Conservation (phyloP, 148 eudicot species). For the Chenopodium formosanum region DNA sequence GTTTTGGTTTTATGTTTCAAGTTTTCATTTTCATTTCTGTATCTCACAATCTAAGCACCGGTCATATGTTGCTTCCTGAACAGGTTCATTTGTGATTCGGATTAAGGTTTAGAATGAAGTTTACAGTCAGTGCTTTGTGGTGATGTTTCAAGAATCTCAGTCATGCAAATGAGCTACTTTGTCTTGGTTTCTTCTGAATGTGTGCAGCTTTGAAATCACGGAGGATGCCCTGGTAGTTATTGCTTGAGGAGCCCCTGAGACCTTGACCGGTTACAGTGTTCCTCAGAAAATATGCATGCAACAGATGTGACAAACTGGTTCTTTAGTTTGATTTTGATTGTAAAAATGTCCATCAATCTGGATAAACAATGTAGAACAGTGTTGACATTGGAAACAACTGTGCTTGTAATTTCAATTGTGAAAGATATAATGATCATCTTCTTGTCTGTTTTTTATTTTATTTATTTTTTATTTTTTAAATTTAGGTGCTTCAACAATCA, state of each 20-base stretch:
- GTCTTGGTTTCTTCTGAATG: not conserved
- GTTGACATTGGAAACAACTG: not conserved
- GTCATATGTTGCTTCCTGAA: slow-evolving; percentile 20
- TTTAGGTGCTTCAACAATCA: too few relatives aligned
- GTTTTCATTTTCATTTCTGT: not conserved
- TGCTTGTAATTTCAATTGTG: not conserved
- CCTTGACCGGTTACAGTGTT: not conserved
- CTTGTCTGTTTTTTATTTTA: not conserved
- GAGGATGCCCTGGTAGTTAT: not conserved
- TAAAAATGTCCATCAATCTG: not conserved
- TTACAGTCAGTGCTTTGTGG: not conserved
- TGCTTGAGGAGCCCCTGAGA: slow-evolving; percentile 10
- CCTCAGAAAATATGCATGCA: slow-evolving; percentile 1
- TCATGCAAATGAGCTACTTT: slow-evolving; percentile 1
- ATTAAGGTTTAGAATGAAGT: slow-evolving; percentile 57
- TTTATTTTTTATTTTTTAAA: too few relatives aligned
- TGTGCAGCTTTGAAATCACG: not conserved
- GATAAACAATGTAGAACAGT: slow-evolving; percentile 11
- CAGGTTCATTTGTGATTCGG: slow-evolving; percentile 87
- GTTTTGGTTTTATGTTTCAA: not conserved
- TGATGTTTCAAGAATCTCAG: slow-evolving; percentile 6
- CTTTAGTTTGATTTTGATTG: not conserved
- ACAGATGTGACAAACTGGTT: not conserved
- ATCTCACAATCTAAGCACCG: not conserved
- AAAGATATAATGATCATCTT: not conserved